Evolutionary conservation across 2,329 filamentous ascomycete genomes (phyloP).

Genomic region (Microdochium paspali): DNA sequence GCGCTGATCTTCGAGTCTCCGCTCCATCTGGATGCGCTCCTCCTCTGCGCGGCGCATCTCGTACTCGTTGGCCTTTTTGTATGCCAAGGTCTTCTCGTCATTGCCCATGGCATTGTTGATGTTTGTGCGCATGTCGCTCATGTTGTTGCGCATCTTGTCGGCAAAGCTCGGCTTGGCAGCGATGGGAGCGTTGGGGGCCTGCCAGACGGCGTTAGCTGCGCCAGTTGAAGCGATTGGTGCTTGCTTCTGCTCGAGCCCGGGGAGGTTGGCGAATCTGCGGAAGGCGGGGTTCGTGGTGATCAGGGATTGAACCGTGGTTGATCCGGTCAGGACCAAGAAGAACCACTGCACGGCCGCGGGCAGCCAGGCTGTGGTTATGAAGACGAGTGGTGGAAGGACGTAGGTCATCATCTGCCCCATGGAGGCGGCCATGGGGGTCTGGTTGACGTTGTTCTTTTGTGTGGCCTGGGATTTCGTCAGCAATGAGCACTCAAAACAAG

Average conservation of each 20-base stretch:
- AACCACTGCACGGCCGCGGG: conserved; percentile 40
- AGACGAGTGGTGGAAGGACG: conserved; percentile 31
- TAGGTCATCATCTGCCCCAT: conserved; percentile 32
- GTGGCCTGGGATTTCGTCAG: conserved; percentile 3
- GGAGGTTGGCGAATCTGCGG: conserved; percentile 27
- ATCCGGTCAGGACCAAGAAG: conserved; percentile 28
- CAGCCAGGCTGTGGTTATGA: conserved; percentile 35
- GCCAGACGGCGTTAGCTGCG: conserved; percentile 15
- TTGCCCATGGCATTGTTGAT: conserved; percentile 8
- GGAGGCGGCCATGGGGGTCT: conserved; percentile 19
- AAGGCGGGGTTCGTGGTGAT: conserved; percentile 27
- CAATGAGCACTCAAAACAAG: background rate
- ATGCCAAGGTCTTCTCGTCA: conserved; percentile 9
- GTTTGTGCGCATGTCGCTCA: conserved; percentile 4
- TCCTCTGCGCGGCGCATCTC: conserved; percentile 15
- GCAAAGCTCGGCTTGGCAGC: conserved; percentile 1
- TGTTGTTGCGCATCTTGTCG: conserved; percentile 1
- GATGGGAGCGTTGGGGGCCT: conserved; percentile 16
- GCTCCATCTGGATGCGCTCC: conserved; percentile 29
- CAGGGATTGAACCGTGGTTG: conserved; percentile 22
- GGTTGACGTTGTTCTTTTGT: conserved; percentile 11
- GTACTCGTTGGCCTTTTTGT: conserved; percentile 15
- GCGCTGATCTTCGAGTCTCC: conserved; percentile 13
- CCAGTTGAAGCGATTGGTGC: background rate
- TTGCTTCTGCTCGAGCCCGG: conserved; percentile 17